A percentile compares a stretch with the other conserved stretches of the same genome.
phyloP scores from a whole-genome alignment of 441 rosid species.

The Arabidopsis hybrid region DNA sequence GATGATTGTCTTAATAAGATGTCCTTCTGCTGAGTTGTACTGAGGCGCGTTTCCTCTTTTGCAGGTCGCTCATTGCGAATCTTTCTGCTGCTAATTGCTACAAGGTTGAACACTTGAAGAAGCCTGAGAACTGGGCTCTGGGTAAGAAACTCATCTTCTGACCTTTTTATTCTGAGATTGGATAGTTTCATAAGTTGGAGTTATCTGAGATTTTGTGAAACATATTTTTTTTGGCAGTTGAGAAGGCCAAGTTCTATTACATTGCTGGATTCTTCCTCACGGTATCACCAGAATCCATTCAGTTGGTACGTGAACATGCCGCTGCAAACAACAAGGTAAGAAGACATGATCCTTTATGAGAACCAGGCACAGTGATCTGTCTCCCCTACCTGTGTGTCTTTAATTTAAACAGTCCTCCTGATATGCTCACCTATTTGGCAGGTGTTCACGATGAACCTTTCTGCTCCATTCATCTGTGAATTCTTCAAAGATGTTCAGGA shows the following conservation, averaged over 20 bases:
- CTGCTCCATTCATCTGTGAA: constrained; percentile 98
- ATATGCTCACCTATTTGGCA: constrained; percentile 45
- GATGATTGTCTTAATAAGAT: not conserved
- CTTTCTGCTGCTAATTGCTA: constrained; percentile 73
- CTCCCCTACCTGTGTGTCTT: not conserved
- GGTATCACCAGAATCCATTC: constrained; percentile 91
- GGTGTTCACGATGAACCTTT: constrained; percentile 92
- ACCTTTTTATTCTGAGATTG: not conserved
- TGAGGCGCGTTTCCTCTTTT: constrained; percentile 12
- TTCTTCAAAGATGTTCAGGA: constrained; percentile 91
- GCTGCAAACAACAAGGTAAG: constrained; percentile 91
- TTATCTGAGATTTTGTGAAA: constrained; percentile 6
- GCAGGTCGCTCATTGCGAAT: constrained; percentile 90
- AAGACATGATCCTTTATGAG: constrained; percentile 2
- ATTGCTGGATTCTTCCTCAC: constrained; percentile 99
- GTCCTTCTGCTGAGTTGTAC: constrained; percentile 16
- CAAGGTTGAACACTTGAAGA: constrained; percentile 87
- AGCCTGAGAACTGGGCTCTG: constrained; percentile 61
- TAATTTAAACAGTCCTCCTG: constrained; percentile 26
- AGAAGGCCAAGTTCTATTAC: constrained; percentile 89
- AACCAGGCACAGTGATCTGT: constrained; percentile 9
- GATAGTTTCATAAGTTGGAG: constrained; percentile 9
- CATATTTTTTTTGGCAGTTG: constrained; percentile 62
- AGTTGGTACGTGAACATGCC: constrained; percentile 90
- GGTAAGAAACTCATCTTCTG: constrained; percentile 53